Percentiles rank a stretch among this genome's conserved stretches.
Conservation (phyloP, 352 stramenopile species). For the Plasmopara viticola region DNA sequence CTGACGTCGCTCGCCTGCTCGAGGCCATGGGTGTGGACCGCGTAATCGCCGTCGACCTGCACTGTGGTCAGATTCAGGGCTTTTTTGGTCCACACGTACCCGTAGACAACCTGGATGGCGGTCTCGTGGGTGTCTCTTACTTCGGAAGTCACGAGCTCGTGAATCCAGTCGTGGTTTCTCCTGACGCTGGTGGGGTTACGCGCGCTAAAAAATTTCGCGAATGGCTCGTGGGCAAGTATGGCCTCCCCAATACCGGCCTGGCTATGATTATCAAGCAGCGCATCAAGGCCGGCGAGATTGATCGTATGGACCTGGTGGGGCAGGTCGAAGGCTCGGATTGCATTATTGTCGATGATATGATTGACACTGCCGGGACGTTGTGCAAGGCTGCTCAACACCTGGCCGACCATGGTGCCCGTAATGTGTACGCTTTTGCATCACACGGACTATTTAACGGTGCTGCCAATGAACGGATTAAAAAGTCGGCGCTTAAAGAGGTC, state of each 20-base stretch:
- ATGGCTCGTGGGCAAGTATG: conserved; percentile 96
- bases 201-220: conserved; percentile 99
- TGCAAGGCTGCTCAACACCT: conserved; percentile 98
- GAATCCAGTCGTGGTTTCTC: conserved; percentile 99
- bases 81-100: conserved; percentile 99
- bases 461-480: conserved; percentile 86
- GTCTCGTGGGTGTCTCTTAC: conserved; percentile 92
- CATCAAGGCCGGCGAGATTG: conserved; percentile 95
- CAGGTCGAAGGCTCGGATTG: conserved; percentile 98
- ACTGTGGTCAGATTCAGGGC: conserved; percentile 90
- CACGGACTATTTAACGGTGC: conserved; percentile 96
- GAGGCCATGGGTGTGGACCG: conserved; percentile 86
- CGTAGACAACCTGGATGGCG: conserved; percentile 98
- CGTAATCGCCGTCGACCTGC: conserved; percentile 83
- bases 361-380: conserved; percentile 98
- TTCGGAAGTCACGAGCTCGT: conserved; percentile 96
- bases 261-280: conserved; percentile 99
- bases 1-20: conserved; percentile 78
- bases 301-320: conserved; percentile 99
- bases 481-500: conserved; percentile 88
- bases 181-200: conserved; percentile 98
- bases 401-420: conserved; percentile 91
- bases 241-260: conserved; percentile 95
- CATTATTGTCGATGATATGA: conserved; percentile 99
- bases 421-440: conserved; percentile 99